A percentile compares a stretch with the other conserved stretches of the same genome.
These are phyloP conservation scores for Ogataea nakhonphanomensis DNA, from an alignment of 805 yeast species.

Conservation along the genomic window DNA sequence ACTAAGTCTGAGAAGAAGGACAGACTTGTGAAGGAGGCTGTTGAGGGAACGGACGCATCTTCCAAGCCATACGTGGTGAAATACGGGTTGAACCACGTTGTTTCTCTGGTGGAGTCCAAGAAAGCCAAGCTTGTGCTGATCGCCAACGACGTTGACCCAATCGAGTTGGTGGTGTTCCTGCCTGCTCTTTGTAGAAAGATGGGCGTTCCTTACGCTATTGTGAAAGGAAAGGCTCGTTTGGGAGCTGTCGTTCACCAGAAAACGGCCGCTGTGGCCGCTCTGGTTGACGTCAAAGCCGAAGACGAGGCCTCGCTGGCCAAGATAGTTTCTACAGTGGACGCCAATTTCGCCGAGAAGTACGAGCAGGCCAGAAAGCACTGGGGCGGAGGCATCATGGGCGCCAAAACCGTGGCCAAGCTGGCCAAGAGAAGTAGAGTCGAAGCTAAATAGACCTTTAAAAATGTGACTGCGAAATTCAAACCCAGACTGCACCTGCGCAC, in stretches of 20 bases:
- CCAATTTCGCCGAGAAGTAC: constrained; percentile 90
- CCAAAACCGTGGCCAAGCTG: constrained; percentile 83
- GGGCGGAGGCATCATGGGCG: constrained; percentile 99
- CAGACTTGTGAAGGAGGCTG: constrained; percentile 98
- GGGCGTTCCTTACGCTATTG: constrained; percentile 99
- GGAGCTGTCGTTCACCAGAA: constrained; percentile 97
- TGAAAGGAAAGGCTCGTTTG: constrained; percentile 98
- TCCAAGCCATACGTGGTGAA: constrained; percentile 96
- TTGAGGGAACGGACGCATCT: constrained; percentile 89
- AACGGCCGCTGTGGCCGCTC: constrained; percentile 95
- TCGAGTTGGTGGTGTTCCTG: constrained; percentile 93
- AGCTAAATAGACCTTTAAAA: neutral
- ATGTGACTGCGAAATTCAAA: constrained; percentile 9
- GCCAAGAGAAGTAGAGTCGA: constrained; percentile 61
- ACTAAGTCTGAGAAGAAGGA: constrained; percentile 96
- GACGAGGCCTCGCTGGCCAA: constrained; percentile 94
- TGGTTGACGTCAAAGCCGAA: constrained; percentile 91
- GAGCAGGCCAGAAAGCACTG: constrained; percentile 97
- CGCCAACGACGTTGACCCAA: constrained; percentile 99
- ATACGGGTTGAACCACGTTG: constrained; percentile 99
- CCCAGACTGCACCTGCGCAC: too few relatives aligned
- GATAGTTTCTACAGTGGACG: constrained; percentile 86
- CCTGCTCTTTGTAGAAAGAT: constrained; percentile 99
- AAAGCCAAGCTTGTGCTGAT: constrained; percentile 96
- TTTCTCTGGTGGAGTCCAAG: constrained; percentile 95